Percentiles rank a stretch among this genome's conserved stretches.
Evolutionary conservation across 177 flowering plant genomes (phyloP).

Genomic region (Tripterygium wilfordii): DNA sequence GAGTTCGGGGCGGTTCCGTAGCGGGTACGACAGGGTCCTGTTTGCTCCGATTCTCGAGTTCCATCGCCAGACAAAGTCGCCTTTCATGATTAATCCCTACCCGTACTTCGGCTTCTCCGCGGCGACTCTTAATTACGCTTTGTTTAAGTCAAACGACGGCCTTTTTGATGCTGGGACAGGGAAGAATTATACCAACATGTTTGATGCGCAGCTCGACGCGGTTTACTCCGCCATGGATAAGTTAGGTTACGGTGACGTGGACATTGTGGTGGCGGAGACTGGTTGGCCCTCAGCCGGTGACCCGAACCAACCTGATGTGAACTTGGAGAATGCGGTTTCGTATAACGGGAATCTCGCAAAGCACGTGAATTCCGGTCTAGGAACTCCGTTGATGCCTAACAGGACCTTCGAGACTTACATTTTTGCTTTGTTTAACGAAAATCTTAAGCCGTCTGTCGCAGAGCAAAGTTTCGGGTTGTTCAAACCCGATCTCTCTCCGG

Average conservation of each 20-base stretch:
- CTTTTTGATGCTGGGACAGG: conserved; percentile 37
- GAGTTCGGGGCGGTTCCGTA: conserved; percentile 37
- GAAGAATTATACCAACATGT: conserved; percentile 69
- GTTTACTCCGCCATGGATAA: conserved; percentile 66
- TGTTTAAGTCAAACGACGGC: conserved; percentile 45
- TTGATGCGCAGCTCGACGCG: conserved; percentile 76
- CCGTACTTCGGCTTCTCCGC: conserved; percentile 46
- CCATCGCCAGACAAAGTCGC: conserved; percentile 31
- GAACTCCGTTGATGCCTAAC: conserved; percentile 79
- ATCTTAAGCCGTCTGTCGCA: conserved; percentile 58
- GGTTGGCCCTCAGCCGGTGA: conserved; percentile 93
- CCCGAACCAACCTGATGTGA: conserved; percentile 34
- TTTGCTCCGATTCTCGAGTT: conserved; percentile 44
- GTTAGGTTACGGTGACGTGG: conserved; percentile 72
- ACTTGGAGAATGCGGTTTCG: conserved; percentile 37
- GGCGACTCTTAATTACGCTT: conserved; percentile 28
- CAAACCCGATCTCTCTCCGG: conserved; percentile 68
- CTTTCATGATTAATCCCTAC: conserved; percentile 61
- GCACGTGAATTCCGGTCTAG: conserved; percentile 46
- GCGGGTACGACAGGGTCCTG: conserved; percentile 41
- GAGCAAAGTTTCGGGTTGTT: conserved; percentile 87
- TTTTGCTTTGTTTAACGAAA: conserved; percentile 81
- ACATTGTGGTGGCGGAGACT: conserved; percentile 71
- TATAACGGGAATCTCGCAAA: conserved; percentile 51
- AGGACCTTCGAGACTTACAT: conserved; percentile 66